Evolutionary conservation across 768 basidiomycete genomes (phyloP), one percentile per base, ranked within the genome.

Genomic region (Sutorius australiensis): DNA sequence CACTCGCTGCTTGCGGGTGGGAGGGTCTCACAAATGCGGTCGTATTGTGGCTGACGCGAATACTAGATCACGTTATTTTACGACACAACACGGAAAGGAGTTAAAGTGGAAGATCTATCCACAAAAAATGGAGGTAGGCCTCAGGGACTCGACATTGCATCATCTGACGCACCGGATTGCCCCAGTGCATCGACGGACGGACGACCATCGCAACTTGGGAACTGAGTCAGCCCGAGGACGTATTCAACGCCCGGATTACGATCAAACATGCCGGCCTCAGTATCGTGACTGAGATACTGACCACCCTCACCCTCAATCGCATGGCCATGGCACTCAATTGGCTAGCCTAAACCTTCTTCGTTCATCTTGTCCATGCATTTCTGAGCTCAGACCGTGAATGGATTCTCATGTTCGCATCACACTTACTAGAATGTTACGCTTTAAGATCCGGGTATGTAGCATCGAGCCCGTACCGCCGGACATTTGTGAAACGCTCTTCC

Each of bases 271-370:
- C 79, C 30, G 84, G 80, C 39, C 76, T 90, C 49, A 68, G 77
- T 21, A 65, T 88, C 54, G 76, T 88, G 51, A 92, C 89, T 9
- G 89, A 92, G 67, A 81, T 92, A 59, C 67, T 91, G 60, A 86
- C 89, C 10, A 87, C 86, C 4, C 78, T 92, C 50, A 77, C 79
- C 46, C 74, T 92, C 46, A 88, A 88, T 64, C 82, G 86, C 31
- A 87, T 90, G 77, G 79, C 86, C 27, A 75, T 77, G 54, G 71
- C 73, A 24, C 66, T 88, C 31, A 75, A 74, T 50, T 90, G 88
- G 87, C 39, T 60, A 7, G 17, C 36, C 13, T 61, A 59, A 19
- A 7, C 33, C 8, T 41, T 41, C 14, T 28, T 16, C 37, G 38
- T 17, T 16, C 8, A 5, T 28, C 30, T 12, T 24, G 21, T 33